phyloP scores from a whole-genome alignment of 495 filamentous ascomycete genomes.

The Corynascus novoguineensis region DNA sequence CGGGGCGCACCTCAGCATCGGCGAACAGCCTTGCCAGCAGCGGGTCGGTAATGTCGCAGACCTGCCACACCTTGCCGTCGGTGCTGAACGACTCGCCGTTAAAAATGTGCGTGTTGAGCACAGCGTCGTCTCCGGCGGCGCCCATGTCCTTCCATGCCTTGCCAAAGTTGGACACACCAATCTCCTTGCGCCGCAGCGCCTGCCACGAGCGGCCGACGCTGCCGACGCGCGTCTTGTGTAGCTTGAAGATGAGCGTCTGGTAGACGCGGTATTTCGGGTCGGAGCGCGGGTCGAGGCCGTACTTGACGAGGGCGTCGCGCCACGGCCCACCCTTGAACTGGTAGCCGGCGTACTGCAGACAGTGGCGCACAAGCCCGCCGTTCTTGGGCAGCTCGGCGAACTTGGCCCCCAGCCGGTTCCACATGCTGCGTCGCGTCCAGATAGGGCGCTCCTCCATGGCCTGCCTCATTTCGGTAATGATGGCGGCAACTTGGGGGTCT shows the following conservation, averaged over 20 bases:
- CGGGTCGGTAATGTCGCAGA: constrained; percentile 85
- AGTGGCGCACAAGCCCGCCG: constrained; percentile 53
- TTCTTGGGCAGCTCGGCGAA: constrained; percentile 34
- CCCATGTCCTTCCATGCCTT: constrained; percentile 32
- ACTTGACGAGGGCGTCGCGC: constrained; percentile 76
- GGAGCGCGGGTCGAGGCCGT: constrained; percentile 77
- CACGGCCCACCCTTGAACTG: constrained; percentile 86
- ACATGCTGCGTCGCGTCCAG: constrained; percentile 75
- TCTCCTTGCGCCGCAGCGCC: constrained; percentile 28
- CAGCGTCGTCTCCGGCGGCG: constrained; percentile 29
- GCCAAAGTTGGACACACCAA: constrained; percentile 31
- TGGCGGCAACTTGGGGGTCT: constrained; percentile 48
- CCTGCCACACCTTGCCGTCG: constrained; percentile 86
- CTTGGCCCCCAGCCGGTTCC: constrained; percentile 56
- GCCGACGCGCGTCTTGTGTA: constrained; percentile 42
- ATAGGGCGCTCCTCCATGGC: constrained; percentile 71
- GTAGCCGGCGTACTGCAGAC: constrained; percentile 75
- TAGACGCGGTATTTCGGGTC: constrained; percentile 71
- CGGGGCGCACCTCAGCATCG: constrained; percentile 38
- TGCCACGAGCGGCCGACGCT: constrained; percentile 44
- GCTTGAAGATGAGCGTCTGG: constrained; percentile 79
- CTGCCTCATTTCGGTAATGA: constrained; percentile 53
- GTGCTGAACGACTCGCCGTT: constrained; percentile 60
- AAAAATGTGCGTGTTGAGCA: constrained; percentile 64
- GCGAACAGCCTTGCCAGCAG: constrained; percentile 52